phyloP scores from a whole-genome alignment of 2,329 filamentous ascomycete species.

The Penicillium sp. region DNA sequence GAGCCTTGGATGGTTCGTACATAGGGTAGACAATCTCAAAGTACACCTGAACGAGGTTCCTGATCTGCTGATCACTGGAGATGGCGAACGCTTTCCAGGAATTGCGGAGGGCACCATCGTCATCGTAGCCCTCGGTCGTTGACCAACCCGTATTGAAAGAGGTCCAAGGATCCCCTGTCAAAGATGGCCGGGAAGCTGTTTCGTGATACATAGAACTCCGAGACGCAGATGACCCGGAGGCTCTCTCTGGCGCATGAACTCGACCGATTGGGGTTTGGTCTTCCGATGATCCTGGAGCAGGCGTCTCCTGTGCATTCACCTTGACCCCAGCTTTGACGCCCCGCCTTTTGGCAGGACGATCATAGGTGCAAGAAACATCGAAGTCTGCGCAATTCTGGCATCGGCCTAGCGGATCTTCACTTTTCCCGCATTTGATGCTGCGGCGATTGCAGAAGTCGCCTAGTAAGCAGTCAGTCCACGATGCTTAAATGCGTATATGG shows the following conservation, averaged over 20 bases:
- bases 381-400: slow-evolving; percentile 61
- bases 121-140: slow-evolving; percentile 28
- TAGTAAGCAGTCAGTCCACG: slow-evolving; percentile 23
- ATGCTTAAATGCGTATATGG: not conserved
- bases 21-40: slow-evolving; percentile 62
- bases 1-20: slow-evolving; percentile 29
- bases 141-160: slow-evolving; percentile 28
- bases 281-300: slow-evolving; percentile 8
- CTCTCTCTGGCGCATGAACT: slow-evolving; percentile 18
- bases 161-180: slow-evolving; percentile 30
- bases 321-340: slow-evolving; percentile 38
- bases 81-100: slow-evolving; percentile 52
- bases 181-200: slow-evolving; percentile 19
- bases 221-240: slow-evolving; percentile 26
- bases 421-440: slow-evolving; percentile 53
- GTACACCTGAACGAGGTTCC: slow-evolving; percentile 57
- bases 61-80: slow-evolving; percentile 48
- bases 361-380: slow-evolving; percentile 56
- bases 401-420: slow-evolving; percentile 42
- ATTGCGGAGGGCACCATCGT: slow-evolving; percentile 35
- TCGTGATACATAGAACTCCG: slow-evolving; percentile 27
- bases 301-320: slow-evolving; percentile 17
- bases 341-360: slow-evolving; percentile 52
- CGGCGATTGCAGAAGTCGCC: slow-evolving; percentile 59
- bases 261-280: slow-evolving; percentile 11